Evolutionary conservation across 345 rosid species (phyloP).

Genomic region (Brassica nigra): DNA sequence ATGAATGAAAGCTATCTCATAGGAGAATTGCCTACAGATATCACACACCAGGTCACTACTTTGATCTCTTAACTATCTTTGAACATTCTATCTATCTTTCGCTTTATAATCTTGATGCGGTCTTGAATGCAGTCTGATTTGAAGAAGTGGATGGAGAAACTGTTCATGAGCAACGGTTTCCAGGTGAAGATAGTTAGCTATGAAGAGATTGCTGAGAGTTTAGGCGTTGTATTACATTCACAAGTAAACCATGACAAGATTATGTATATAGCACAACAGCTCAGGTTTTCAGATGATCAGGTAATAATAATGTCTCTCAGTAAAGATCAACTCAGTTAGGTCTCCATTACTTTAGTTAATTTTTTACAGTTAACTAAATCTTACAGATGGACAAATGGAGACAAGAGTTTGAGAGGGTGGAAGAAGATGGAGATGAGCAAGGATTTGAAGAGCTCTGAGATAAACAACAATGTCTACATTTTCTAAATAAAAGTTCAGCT

Average conservation of each 20-base stretch:
- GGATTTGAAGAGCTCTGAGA: slow-evolving; percentile 70
- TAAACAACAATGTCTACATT: neutral
- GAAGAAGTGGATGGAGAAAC: slow-evolving; percentile 58
- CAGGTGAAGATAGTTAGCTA: slow-evolving; percentile 52
- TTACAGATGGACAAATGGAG: slow-evolving; percentile 71
- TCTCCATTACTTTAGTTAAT: neutral
- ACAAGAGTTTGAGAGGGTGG: slow-evolving; percentile 66
- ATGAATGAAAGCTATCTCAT: slow-evolving; percentile 63
- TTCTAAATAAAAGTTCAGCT: neutral
- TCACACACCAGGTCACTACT: slow-evolving; percentile 51
- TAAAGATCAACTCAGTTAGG: neutral
- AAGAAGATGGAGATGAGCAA: slow-evolving; percentile 90
- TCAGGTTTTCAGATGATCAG: slow-evolving; percentile 87
- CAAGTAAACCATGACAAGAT: slow-evolving; percentile 46
- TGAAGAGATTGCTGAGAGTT: slow-evolving; percentile 55
- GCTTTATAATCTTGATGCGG: neutral
- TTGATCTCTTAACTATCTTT: slow-evolving; percentile 8
- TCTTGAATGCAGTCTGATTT: slow-evolving; percentile 50
- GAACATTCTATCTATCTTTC: neutral
- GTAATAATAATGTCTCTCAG: slow-evolving; percentile 36
- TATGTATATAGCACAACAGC: slow-evolving; percentile 73
- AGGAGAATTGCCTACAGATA: slow-evolving; percentile 75
- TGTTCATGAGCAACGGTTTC: slow-evolving; percentile 74
- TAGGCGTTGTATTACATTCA: slow-evolving; percentile 53
- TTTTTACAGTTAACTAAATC: neutral